Evolutionary conservation across 23 red algal species (phyloP).

Genomic region (Gracilariopsis chorda): DNA sequence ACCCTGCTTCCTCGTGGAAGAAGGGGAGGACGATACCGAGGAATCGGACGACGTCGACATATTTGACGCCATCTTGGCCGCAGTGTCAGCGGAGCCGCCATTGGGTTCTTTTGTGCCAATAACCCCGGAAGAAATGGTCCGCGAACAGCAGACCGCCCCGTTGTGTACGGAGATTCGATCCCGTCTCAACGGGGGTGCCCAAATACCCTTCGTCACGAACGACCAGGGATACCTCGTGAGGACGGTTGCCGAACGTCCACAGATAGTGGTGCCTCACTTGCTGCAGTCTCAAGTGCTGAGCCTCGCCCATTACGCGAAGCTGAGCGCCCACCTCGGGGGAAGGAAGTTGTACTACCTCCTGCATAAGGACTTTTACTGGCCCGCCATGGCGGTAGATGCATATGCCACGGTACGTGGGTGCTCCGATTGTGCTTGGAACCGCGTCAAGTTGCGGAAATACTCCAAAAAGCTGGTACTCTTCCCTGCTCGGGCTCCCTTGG

Average conservation of each 20-base stretch:
- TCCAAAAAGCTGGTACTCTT: conserved; percentile 10
- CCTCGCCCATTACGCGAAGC: neutral
- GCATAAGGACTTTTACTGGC: too few species aligned
- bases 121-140: conserved; percentile 1
- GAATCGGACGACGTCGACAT: neutral
- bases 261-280: neutral
- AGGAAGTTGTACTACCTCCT: neutral
- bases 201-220: too few species aligned
- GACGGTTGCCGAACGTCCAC: neutral
- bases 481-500: neutral
- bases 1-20: too few species aligned
- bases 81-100: neutral
- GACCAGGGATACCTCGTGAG: neutral
- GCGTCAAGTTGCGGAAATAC: neutral
- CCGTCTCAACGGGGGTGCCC: neutral
- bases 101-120: neutral
- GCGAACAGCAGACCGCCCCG: neutral
- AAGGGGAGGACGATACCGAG: too few species aligned
- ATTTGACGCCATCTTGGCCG: neutral
- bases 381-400: too few species aligned
- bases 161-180: neutral
- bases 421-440: neutral
- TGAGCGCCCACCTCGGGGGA: neutral
- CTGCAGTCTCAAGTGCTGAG: neutral
- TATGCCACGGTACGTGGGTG: neutral